Conservation (phyloP, 345 rosid species). For the Psidium guajava region DNA sequence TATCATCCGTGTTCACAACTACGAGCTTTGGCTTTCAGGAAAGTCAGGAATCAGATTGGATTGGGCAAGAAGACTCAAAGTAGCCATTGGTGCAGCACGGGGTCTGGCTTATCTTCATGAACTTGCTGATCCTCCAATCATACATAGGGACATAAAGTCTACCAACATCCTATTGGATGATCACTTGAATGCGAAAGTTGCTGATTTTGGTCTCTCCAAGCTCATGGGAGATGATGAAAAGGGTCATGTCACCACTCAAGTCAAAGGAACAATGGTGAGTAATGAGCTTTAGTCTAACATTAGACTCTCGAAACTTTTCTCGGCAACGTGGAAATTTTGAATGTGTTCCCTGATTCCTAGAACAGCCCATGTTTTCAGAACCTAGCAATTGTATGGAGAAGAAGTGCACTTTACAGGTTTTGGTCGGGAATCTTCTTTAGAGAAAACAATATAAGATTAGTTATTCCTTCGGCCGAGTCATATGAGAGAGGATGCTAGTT, state of each 20-base stretch:
- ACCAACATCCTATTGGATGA: constrained; percentile 75
- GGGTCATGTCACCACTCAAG: constrained; percentile 80
- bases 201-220: constrained; percentile 91
- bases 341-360: neutral
- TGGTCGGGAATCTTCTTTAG: neutral
- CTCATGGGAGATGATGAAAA: constrained; percentile 45
- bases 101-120: constrained; percentile 89
- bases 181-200: constrained; percentile 70
- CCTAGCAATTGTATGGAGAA: neutral
- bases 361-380: neutral
- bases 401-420: neutral
- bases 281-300: neutral
- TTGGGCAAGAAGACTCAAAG: constrained; percentile 71
- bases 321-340: neutral
- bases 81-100: constrained; percentile 72
- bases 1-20: neutral
- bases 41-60: constrained; percentile 67
- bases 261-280: constrained; percentile 93
- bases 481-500: neutral
- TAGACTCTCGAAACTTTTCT: neutral
- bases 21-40: constrained; percentile 25
- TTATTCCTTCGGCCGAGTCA: neutral
- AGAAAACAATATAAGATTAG: neutral
- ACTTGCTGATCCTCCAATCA: constrained; percentile 90
- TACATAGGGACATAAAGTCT: constrained; percentile 89